Evolutionary conservation across 345 rosid species (phyloP), one percentile per base, ranked within the genome.

Genomic region (Eucalyptus fibrosa): DNA sequence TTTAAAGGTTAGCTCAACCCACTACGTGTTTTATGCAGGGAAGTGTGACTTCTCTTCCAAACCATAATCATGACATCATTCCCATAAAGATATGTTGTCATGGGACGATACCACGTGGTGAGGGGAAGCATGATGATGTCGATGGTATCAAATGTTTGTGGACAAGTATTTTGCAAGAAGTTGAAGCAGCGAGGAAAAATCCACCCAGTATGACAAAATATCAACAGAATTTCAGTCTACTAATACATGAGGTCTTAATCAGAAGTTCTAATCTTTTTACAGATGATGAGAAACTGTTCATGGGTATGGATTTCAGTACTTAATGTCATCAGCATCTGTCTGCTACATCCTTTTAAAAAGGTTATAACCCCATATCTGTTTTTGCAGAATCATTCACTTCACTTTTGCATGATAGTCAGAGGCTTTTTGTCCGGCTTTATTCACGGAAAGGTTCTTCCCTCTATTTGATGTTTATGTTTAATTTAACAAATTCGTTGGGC

Each of bases 351-450:
- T 26, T 50, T 72, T 77, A 49, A 88, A 62, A 81, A n/a, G 86
- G 42, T 82, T 32, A 87, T 89, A 49, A 4, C 87, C 83, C 91
- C 90, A 44, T 91, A 86, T 91, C 51, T 77, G 83, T 77, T 40
- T 92, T 92, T 72, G 86, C 97, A 97, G 99, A 95, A 89, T 95
- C 97, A 88, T 96, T 96, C 90, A 86, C 90, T 51, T 87, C 94
- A 45, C 95, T 97, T 60, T 92, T 97, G 56, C 94, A 92, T 89
- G 98, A 93, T 91, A 92, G 98, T 92, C 99, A 96, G 90, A 94
- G 98, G 93, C 96, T 97, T 89, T 97, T 97, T 89, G 91, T 97
- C 87, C 96, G 98, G 91, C 98, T 97, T 90, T 96, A 96, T 92
- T 91, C 93, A 49, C 94, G 99, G 62, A 97, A 95, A 97, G 99